Percentiles rank a stretch among this genome's conserved stretches.
These are phyloP conservation scores for Linnemannia elongata DNA, from an alignment of 192 early-diverging fungal species.

Conservation along the genomic window DNA sequence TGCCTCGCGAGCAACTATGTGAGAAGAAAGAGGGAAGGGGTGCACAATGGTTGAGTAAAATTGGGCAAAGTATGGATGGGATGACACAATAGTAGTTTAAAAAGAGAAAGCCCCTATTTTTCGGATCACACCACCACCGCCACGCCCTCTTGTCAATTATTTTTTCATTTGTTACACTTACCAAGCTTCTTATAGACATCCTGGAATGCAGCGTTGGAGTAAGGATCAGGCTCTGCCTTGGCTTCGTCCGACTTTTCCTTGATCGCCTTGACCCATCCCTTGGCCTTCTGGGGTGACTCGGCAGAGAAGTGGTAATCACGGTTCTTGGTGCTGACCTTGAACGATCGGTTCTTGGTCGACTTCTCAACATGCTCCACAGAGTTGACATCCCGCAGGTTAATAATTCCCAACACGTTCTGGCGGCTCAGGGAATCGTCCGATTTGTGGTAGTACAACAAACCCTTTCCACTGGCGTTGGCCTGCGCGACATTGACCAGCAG, in stretches of 20 bases:
- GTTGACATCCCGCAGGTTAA: slow-evolving; percentile 56
- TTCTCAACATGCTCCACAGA: slow-evolving; percentile 52
- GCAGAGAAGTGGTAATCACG: slow-evolving; percentile 56
- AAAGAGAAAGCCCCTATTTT: background rate
- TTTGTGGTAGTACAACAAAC: slow-evolving; percentile 56
- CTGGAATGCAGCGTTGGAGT: slow-evolving; percentile 36
- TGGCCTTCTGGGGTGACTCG: slow-evolving; percentile 42
- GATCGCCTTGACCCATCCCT: slow-evolving; percentile 57
- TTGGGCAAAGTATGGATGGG: background rate
- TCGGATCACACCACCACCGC: background rate
- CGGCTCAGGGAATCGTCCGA: slow-evolving; percentile 48
- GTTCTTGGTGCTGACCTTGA: slow-evolving; percentile 55
- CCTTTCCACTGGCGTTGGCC: slow-evolving; percentile 56
- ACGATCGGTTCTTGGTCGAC: slow-evolving; percentile 48
- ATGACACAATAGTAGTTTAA: background rate
- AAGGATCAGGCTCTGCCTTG: slow-evolving; percentile 33
- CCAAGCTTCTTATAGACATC: slow-evolving; percentile 59
- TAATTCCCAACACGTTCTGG: slow-evolving; percentile 48
- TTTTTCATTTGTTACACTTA: slow-evolving; percentile 14
- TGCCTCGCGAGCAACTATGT: slow-evolving; percentile 46
- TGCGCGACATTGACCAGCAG: slow-evolving; percentile 52
- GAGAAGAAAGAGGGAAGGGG: background rate
- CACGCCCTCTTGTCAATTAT: background rate
- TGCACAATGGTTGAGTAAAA: background rate
- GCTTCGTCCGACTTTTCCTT: slow-evolving; percentile 47